Evolutionary conservation across 2,329 filamentous ascomycete genomes (phyloP), one percentile per base, ranked within the genome.

Genomic region (Curvularia hawaiiensis): DNA sequence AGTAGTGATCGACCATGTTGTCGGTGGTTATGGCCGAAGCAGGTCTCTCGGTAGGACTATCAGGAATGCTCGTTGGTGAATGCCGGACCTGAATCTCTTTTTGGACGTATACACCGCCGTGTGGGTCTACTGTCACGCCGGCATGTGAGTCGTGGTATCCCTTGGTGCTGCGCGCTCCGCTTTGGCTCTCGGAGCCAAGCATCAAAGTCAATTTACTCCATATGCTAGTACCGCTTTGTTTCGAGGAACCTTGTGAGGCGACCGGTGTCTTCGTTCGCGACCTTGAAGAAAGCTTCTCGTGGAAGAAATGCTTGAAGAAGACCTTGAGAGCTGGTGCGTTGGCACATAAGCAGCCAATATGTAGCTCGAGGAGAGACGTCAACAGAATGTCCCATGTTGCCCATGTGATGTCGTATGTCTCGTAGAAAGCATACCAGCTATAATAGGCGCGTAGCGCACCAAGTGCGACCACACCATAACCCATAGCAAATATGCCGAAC

Each of bases 291-390:
- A 71, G 50, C 20, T 53, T 66, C 3, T 71, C 68, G 4, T 62
- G 55, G 64, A 74, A 66, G 61, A 68, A 68, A 43, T 69, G 63
- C 33, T 63, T 68, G 67, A 73, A 73, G 52, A 74, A 73, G n/a
- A 73, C 65, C 38, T 74, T 74, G 9, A 72, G 56, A 1, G 69
- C 64, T 2, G 72, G 72, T 1, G 67, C 67, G 10, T 73, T 73
- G 10, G 71, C 71, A 45, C 72, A 74, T 16, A 72, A 68, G 7
- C 61, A 65, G 1, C 71, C 72, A 11, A 74, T 60, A 26, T 73
- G 67, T 1, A 73, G 51, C 54, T 74, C 71, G 9, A 73, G 45
- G 49, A 73, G 53, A 2, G 64, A 59, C 26, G 59, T 62, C 1
- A 67, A 46, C 20, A 66, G 66, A 4, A 63, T 49, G 22, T 69